Evolutionary conservation across 768 basidiomycete genomes (phyloP), one percentile per base, ranked within the genome.

Genomic region (Cystoderma amianthinum): DNA sequence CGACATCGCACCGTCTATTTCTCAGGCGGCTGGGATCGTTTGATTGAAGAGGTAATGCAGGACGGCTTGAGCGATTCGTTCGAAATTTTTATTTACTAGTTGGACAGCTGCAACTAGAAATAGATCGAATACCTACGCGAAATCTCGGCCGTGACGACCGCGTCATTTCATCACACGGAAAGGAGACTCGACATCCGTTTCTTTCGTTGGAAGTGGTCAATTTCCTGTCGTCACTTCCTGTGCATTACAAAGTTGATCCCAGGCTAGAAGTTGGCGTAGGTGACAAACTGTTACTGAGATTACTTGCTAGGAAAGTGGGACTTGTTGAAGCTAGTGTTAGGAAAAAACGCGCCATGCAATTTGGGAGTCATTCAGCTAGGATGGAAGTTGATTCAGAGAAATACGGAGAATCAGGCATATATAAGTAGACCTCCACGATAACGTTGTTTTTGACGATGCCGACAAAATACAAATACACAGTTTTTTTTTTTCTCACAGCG

Each of bases 271-370:
- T 79, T n/a, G 92, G 92, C 1, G 44, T 80, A 4, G 96, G 96
- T 1, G 96, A 98, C 57, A 99, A 99, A 67, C 70, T 85, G 61
- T 56, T 99, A 34, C 55, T 98, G 39, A 66, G 95, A 41, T 57
- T 85, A 20, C 80, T 84, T 2, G 80, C 85, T 24, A 63, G 67
- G 46, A 76, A 77, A 48, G 52, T 92, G n/a, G 93, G 94, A 0
- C 66, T 97, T 32, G 60, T 73, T 2, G 77, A 81, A 47, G 88
- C 90, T 4, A 85, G 85, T 46, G 44, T 50, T 39, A 68, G 89
- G 47, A 92, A 85, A 58, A 99, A 99, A 64, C 61, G 87, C 44
- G 96, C 96, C 11, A 96, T 97, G 87, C 96, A 98, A 54, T 99
- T 99, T 64, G 95, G 95, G 13, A 87, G 78, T 52, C 80, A 82